Evolutionary conservation across 345 rosid genomes (phyloP).

Genomic region (Salix dunnii): DNA sequence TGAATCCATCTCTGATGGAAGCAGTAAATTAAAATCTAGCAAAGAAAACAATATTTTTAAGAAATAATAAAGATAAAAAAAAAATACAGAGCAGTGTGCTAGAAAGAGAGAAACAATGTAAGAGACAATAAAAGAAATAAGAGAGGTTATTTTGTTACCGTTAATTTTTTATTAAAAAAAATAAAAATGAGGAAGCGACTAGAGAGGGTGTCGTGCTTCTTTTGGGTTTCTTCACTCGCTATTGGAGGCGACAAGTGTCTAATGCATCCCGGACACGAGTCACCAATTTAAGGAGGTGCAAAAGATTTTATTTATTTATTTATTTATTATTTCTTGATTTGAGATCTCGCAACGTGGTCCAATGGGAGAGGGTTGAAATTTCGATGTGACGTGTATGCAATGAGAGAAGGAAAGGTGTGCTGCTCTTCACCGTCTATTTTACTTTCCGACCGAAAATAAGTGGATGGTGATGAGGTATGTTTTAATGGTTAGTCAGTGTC

Average conservation of each 20-base stretch:
- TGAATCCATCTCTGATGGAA: not conserved
- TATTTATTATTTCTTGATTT: not conserved
- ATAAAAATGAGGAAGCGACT: conserved; percentile 8
- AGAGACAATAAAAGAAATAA: not conserved
- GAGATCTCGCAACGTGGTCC: conserved; percentile 52
- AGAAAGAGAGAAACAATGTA: not conserved
- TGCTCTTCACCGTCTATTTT: conserved; percentile 29
- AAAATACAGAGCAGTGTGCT: not conserved
- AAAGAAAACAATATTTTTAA: not conserved
- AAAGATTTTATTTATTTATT: not conserved
- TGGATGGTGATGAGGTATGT: conserved; percentile 9
- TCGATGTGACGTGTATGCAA: conserved; percentile 42
- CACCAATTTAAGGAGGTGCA: conserved; percentile 47
- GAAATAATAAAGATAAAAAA: not conserved
- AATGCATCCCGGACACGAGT: conserved; percentile 55
- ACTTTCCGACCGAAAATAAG: conserved; percentile 26
- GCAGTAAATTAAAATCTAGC: not conserved
- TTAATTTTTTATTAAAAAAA: not conserved
- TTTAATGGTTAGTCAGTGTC: not conserved
- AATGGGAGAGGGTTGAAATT: conserved; percentile 25
- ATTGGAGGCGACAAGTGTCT: conserved; percentile 86
- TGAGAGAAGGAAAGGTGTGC: conserved; percentile 37
- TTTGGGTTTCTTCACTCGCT: conserved; percentile 9
- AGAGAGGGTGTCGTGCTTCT: conserved; percentile 31
- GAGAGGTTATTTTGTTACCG: conserved; percentile 25